A percentile compares a stretch with the other conserved stretches of the same genome.
Conservation (phyloP, 2,329 filamentous ascomycete genomes). For the Juglanconis sp. region DNA sequence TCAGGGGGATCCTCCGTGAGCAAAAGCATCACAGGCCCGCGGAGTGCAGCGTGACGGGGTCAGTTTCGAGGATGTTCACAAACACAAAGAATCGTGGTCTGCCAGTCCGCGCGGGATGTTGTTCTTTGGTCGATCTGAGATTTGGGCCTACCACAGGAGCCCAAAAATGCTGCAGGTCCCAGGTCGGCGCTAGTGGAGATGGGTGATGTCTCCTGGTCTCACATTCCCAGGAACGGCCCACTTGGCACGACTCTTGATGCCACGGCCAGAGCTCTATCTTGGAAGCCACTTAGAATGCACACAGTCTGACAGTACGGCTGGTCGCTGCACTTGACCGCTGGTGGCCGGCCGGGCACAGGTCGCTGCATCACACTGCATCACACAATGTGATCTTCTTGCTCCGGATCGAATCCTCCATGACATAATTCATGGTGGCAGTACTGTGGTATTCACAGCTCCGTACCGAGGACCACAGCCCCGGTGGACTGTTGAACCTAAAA, state of each 20-base stretch:
- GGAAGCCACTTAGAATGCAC: not conserved
- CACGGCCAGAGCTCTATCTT: not conserved
- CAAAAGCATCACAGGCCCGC: not conserved
- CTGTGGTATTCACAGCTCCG: not conserved
- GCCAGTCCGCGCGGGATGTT: too few relatives aligned
- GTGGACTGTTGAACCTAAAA: not conserved
- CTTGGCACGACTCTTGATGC: not conserved
- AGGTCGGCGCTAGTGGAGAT: not conserved
- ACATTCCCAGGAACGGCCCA: slow-evolving; percentile 3
- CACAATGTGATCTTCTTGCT: slow-evolving; percentile 6
- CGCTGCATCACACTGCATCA: not conserved
- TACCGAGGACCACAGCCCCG: not conserved
- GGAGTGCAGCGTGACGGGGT: not conserved
- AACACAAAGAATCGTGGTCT: too few relatives aligned
- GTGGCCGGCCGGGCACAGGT: not conserved
- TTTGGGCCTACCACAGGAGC: not conserved
- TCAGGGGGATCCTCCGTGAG: not conserved
- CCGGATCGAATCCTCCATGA: slow-evolving; percentile 7
- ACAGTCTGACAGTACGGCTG: not conserved
- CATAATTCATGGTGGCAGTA: not conserved
- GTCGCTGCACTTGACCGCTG: not conserved
- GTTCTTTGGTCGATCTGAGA: not conserved
- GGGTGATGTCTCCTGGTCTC: not conserved
- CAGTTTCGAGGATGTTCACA: not conserved
- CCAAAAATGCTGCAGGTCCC: too few relatives aligned